Conservation (phyloP, 441 rosid species). For the Pelargonium cotyledonis region DNA sequence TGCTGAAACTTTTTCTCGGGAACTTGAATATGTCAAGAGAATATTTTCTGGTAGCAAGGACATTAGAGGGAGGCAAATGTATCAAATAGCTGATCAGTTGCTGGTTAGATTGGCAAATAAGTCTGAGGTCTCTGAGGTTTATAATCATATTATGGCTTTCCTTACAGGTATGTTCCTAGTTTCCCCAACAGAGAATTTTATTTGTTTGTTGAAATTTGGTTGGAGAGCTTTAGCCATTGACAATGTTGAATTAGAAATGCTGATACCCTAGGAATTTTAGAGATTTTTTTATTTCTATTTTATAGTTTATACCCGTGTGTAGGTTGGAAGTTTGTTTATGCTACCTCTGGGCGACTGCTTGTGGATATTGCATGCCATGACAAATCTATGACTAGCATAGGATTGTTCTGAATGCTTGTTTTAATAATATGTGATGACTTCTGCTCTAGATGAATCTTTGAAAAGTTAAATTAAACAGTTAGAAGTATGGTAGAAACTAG, state of each 20-base stretch:
- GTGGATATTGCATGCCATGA: not conserved
- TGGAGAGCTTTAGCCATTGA: not conserved
- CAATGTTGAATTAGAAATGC: not conserved
- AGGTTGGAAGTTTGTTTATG: not conserved
- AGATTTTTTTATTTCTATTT: not conserved
- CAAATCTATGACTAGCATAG: not conserved
- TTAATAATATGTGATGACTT: not conserved
- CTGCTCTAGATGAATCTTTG: not conserved
- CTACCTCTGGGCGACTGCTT: not conserved
- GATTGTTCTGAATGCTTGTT: not conserved
- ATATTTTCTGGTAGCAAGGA: conserved; percentile 80
- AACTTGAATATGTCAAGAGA: conserved; percentile 84
- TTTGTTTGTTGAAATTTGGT: not conserved
- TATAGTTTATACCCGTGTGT: too few relatives aligned
- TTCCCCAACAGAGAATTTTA: not conserved
- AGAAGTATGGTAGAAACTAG: not conserved
- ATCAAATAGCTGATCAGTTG: conserved; percentile 65
- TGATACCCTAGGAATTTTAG: not conserved
- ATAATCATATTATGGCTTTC: conserved; percentile 48
- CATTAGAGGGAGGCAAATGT: conserved; percentile 66
- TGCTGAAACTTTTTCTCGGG: conserved; percentile 57
- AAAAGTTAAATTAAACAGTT: not conserved
- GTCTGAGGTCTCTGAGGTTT: conserved; percentile 58
- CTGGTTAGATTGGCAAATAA: conserved; percentile 57
- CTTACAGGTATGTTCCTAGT: conserved; percentile 51